These are phyloP conservation scores for Termitomyces sp. DNA, from an alignment of 768 basidiomycete species.

Conservation along the genomic window DNA sequence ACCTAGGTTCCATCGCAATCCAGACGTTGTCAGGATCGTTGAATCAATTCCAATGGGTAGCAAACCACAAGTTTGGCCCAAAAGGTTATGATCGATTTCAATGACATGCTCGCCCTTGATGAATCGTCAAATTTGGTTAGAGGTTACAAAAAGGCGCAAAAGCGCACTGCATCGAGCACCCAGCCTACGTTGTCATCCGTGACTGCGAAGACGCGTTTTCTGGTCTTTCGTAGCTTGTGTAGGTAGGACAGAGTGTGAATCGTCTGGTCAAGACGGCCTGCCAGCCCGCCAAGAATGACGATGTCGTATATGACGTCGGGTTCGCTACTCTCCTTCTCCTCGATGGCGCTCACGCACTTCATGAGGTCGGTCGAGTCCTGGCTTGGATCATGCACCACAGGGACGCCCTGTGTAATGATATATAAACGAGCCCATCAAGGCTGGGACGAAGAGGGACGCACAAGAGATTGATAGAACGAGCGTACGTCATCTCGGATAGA, in stretches of 20 bases:
- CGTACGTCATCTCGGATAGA: slow-evolving; percentile 77
- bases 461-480: slow-evolving; percentile 59
- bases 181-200: slow-evolving; percentile 93
- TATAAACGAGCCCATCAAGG: background rate
- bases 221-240: slow-evolving; percentile 67
- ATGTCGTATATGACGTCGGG: slow-evolving; percentile 58
- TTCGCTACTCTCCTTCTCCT: slow-evolving; percentile 51
- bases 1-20: slow-evolving; percentile 90
- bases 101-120: slow-evolving; percentile 81
- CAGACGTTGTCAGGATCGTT: slow-evolving; percentile 76
- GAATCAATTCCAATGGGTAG: slow-evolving; percentile 83
- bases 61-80: slow-evolving; percentile 93
- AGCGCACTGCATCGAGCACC: slow-evolving; percentile 70
- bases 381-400: slow-evolving; percentile 61
- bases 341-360: slow-evolving; percentile 77
- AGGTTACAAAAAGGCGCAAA: background rate
- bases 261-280: slow-evolving; percentile 93
- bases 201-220: slow-evolving; percentile 64
- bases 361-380: slow-evolving; percentile 92
- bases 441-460: slow-evolving; percentile 26
- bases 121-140: background rate
- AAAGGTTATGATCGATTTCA: slow-evolving; percentile 61
- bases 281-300: slow-evolving; percentile 82
- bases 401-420: slow-evolving; percentile 54
- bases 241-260: slow-evolving; percentile 84